Base-by-base conservation (phyloP, 2,329 filamentous ascomycete species). In the Penicillium olsonii region DNA sequence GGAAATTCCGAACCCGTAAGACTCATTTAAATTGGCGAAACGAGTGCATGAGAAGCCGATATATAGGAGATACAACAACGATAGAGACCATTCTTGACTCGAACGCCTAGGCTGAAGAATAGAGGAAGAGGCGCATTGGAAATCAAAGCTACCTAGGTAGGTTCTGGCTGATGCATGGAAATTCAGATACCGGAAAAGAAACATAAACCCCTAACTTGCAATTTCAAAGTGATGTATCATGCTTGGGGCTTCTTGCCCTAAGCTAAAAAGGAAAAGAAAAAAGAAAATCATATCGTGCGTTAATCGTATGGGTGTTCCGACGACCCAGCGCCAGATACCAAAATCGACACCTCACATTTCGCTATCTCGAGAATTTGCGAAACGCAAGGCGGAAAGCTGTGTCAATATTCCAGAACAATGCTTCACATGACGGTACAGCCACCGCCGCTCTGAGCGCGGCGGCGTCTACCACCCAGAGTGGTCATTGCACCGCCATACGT, bases 381-480 rank as follows among this genome's bases (percentile, higher is more conserved):
- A 46, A 53, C 29, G 49, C 38, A 19, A 31, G 17, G 39, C 17
- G 22, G 22, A 39, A 17, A 33, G 4, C 10, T 6, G 12, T 20
- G 24, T 29, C 18, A 17, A n/a, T 2, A 4, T n/a, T 17, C 18
- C 41, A 50, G 37, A 22, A 12, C 38, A n/a, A 27, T 19, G n/a
- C 10, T 27, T 83, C 74, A 88, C 85, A 88, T 88, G 48, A 88
- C 75, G 37, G 70, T 64, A 67, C 85, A 88, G 54, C 83, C 69
- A 44, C 84, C 69, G 45, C 84, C 77, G 31, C 85, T 88, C 60
- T 85, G 78, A 14, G 85, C 85, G 49, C 84, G 78, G 51, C 84
- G 78, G 31, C 84, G 78, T 20, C 81, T 76, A 4, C 72, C 76
- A 18, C 73, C 75, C 6, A 75, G 73, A n/a, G 61, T 59, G 17